Conservation (phyloP, 805 yeast species). For the Schwanniomyces yamadae region DNA sequence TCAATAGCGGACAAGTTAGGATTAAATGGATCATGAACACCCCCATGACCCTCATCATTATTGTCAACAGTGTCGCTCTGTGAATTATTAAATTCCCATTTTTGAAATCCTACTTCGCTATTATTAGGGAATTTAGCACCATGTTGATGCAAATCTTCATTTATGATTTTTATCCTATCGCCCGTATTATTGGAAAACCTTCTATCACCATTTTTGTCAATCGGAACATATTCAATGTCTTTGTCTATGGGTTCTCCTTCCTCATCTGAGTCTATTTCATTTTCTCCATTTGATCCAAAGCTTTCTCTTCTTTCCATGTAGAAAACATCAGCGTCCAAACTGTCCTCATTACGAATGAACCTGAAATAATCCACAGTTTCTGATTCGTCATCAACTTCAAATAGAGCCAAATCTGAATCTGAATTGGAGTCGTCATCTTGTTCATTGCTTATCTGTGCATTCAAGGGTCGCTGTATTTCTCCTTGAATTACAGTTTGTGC, state of each 20-base stretch:
- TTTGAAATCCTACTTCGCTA: constrained; percentile 26
- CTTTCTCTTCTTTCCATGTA: constrained; percentile 21
- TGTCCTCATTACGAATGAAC: constrained; percentile 14
- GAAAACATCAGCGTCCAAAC: constrained; percentile 23
- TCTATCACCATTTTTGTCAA: constrained; percentile 11
- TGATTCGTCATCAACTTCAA: constrained; percentile 34
- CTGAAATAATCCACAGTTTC: constrained; percentile 19
- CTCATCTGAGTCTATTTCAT: constrained; percentile 4
- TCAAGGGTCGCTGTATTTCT: constrained; percentile 3
- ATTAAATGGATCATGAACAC: constrained; percentile 12
- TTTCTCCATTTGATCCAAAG: constrained; percentile 10
- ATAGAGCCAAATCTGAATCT: constrained; percentile 12
- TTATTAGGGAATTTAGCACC: constrained; percentile 18
- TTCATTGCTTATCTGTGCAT: constrained; percentile 2
- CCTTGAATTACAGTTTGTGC: not conserved
- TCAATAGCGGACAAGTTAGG: constrained; percentile 11
- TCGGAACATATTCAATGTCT: constrained; percentile 11
- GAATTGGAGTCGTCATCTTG: constrained; percentile 2
- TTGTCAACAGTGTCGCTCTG: constrained; percentile 9
- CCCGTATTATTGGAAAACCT: constrained; percentile 13
- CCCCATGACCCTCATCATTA: constrained; percentile 10
- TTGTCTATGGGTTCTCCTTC: constrained; percentile 5
- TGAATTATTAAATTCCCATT: constrained; percentile 31
- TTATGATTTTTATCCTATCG: not conserved
- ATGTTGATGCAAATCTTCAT: not conserved